Percentiles rank a stretch among this genome's conserved stretches.
phyloP scores from a whole-genome alignment of 495 filamentous ascomycete genomes.

The Ramalina intermedia region DNA sequence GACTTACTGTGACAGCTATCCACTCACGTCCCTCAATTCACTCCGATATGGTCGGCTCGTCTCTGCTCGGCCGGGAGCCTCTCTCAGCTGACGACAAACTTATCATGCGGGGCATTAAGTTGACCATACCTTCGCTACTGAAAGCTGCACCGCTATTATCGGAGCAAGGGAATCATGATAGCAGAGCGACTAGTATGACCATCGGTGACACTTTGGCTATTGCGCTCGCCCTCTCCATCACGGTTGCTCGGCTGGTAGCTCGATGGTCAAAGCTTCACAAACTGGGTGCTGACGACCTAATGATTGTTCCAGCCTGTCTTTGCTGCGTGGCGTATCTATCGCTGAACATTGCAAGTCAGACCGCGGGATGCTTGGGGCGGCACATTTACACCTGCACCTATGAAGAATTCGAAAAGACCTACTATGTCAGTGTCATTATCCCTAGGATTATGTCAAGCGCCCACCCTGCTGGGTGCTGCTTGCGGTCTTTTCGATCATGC shows the following conservation, averaged over 20 bases:
- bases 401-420: background rate
- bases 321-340: background rate
- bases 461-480: background rate
- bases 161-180: background rate
- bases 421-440: background rate
- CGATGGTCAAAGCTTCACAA: background rate
- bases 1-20: too few relatives aligned
- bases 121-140: background rate
- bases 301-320: background rate
- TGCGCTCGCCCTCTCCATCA: background rate
- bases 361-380: background rate
- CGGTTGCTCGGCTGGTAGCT: background rate
- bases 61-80: background rate
- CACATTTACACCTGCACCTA: constrained; percentile 3
- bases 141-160: background rate
- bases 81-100: background rate
- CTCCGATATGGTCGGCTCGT: background rate
- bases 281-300: background rate
- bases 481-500: too few relatives aligned
- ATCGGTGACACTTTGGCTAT: background rate
- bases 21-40: background rate
- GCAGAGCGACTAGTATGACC: background rate
- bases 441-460: background rate
- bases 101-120: background rate
- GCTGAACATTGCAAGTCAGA: background rate